These are phyloP conservation scores for Eutypa lata DNA, from an alignment of 2,329 filamentous ascomycete genomes.

Conservation along the genomic window DNA sequence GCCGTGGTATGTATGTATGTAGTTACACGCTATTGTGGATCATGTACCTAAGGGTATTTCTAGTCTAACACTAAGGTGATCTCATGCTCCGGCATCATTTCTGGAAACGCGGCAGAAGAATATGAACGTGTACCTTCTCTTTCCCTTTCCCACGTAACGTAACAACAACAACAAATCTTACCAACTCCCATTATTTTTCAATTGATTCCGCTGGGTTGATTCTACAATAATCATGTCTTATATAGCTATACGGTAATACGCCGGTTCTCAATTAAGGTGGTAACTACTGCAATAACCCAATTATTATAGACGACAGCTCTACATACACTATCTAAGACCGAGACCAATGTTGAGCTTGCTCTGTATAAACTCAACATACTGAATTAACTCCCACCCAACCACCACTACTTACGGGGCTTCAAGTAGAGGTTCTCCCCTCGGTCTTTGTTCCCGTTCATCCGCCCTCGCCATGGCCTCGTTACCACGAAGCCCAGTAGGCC, in stretches of 20 bases:
- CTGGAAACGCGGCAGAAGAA: too few species aligned
- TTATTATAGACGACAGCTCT: too few species aligned
- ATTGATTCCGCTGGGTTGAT: neutral
- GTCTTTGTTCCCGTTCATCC: neutral
- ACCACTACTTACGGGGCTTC: too few species aligned
- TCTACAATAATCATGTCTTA: neutral
- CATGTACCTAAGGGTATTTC: too few species aligned
- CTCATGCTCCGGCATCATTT: too few species aligned
- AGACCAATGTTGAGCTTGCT: too few species aligned
- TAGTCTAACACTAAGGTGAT: neutral
- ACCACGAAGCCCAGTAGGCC: constrained; percentile 11
- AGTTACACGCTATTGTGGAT: constrained; percentile 2
- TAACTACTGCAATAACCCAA: too few species aligned
- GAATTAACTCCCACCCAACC: too few species aligned
- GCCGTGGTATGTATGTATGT: neutral
- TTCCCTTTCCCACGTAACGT: neutral
- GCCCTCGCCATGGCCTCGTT: constrained; percentile 19
- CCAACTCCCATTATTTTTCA: neutral
- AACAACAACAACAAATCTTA: neutral
- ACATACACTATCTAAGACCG: too few species aligned
- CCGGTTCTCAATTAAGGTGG: neutral
- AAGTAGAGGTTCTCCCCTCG: too few species aligned
- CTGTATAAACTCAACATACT: too few species aligned
- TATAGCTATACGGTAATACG: neutral
- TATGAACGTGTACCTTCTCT: too few species aligned